Evolutionary conservation across 768 basidiomycete genomes (phyloP), one percentile per base, ranked within the genome.

Genomic region (Lentinula raphanica): DNA sequence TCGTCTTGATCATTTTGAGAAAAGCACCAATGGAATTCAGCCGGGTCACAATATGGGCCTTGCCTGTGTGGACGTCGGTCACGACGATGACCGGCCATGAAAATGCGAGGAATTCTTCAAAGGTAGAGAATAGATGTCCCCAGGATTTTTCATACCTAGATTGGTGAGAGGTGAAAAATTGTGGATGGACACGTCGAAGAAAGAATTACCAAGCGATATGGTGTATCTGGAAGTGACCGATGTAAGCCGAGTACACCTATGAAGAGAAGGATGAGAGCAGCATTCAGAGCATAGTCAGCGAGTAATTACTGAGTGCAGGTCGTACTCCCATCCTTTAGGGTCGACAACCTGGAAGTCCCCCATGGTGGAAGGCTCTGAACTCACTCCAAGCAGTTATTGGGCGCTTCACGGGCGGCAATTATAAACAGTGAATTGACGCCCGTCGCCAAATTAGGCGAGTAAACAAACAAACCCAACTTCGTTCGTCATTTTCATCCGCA

Each of bases 31-130:
- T 77, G 31, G 86, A 87, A 3, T 77, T 84, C 60, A 84, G 71
- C 48, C 87, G 81, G n/a, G 90, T 92, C 23, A 89, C 89, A 56
- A 93, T 86, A 68, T 92, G 90, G 0, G 88, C 83, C 60, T 79
- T 79, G 17, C 88, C 86, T 0, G 91, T 89, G 68, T 77, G 79
- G 42, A 76, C 67, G 67, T 92, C 88, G 35, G 91, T 92, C 44
- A 90, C 81, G 1, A 84, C 84, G 60, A 93, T 86, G 17, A 82
- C 84, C 4, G 91, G 91, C 91, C 90, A 93, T 39, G 87, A 88
- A 68, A 92, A 92, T 12, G 81, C 76, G 35, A 93, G 76, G 69
- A 93, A 93, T 28, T 82, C 83, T 49, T 89, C 87, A 66, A 92
- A 92, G 0, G 87, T 81, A 49, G 85, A 81, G 71, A 93, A 93